Evolutionary conservation across 345 rosid species (phyloP), one percentile per base, ranked within the genome.

Genomic region (Rhizophora apiculata): DNA sequence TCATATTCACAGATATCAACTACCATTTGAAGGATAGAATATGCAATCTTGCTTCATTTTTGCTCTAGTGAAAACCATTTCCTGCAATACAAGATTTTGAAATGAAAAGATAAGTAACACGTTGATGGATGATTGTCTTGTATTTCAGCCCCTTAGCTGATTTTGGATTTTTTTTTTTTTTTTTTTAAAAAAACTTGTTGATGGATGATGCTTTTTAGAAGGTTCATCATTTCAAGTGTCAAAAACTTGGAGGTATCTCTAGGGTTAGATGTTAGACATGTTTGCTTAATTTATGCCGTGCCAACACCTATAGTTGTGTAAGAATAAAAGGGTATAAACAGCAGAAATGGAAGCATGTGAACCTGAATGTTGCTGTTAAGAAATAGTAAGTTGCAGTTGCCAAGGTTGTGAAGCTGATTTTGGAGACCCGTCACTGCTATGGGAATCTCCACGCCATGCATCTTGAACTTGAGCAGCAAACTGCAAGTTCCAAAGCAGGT

Each of bases 401-500:
- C 74, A 68, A 20, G 69, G 76, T 71, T 63, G 67, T 1, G 65
- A 51, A 61, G 86, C 70, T 16, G 94, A 79, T 10, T 30, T 54
- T 1, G 89, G 95, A 72, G 95, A 89, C 48, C 87, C 91, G 56
- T 89, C 91, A 52, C 86, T 80, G 82, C 92, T 87, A 19, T 72
- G 86, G n/a, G 88, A 89, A 37, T 85, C 87, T 61, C 78, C 83
- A 1, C 78, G 75, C 86, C 86, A 80, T 36, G 82, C 84, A 2
- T 88, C 88, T 72, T 89, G 95, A 65, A 94, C 96, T 82, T 94
- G 98, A 74, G 97, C 86, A 34, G 93, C 92, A 75, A 87, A 94
- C 73, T 94, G 95, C 86, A 94, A 86, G 83, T 95, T 92, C 97
- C 97, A 95, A 29, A 95, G 66, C 21, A 95, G 85, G 69, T 95